Conservation (phyloP, 179 eudicot genomes). For the Patellifolia procumbens region DNA sequence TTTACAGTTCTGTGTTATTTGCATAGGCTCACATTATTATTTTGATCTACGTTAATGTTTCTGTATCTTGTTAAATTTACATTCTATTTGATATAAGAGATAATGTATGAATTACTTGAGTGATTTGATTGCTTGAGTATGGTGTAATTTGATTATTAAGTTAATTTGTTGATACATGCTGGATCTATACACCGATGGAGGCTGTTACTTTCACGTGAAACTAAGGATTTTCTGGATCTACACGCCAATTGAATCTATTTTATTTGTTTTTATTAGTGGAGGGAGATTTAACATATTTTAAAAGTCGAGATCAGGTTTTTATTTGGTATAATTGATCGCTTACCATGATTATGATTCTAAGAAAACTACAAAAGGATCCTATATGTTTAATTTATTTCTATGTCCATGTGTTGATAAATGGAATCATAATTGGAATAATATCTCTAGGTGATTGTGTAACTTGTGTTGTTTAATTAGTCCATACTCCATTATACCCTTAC, state of each 20-base stretch:
- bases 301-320: not conserved
- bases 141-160: not conserved
- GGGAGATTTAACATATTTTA: not conserved
- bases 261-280: not conserved
- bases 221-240: not conserved
- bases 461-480: not conserved
- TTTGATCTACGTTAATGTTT: not conserved
- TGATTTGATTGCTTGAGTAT: not conserved
- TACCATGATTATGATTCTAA: not conserved
- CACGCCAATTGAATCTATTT: no score
- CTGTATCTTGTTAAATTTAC: not conserved
- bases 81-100: no score
- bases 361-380: not conserved
- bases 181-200: not conserved
- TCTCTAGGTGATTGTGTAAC: constrained; percentile 4
- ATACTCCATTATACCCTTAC: not conserved
- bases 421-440: not conserved
- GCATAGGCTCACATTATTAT: no score
- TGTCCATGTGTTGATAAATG: not conserved
- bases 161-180: not conserved
- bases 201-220: not conserved
- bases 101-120: not conserved
- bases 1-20: not conserved
- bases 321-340: constrained; percentile 12
- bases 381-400: no score